Base-by-base conservation (phyloP, 129 eudicot genomes). In the Lactuca saligna region DNA sequence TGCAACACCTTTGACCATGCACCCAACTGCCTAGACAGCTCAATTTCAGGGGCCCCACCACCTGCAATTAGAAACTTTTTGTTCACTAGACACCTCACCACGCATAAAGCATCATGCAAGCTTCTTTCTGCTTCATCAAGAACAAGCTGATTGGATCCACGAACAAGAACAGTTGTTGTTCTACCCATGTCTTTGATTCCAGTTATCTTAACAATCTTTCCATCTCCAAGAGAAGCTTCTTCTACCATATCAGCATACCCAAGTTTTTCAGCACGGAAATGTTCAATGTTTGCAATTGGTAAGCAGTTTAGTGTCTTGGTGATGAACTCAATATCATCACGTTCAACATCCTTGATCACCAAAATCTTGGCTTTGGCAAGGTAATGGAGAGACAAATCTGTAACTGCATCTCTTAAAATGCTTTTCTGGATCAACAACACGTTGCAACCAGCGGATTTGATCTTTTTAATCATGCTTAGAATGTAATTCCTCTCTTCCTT, bases 41-140 rank as follows among this genome's bases (percentile, higher is more conserved):
- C 97, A 48, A 91, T 91, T 79, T 91, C 97, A 2, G 97, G 97
- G 0, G 97, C 97, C 17, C 97, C 97, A 83, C 97, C 97, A 54
- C 97, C 97, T 4, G 97, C 97, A 85, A 91, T 91, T 75, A 91
- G 59, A 64, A 91, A 91, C 88, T 70, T 91, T 70, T 91, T 91
- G 81, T 77, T 87, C 70, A 91, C 97, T 77, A 91, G 59, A 66
- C 97, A 91, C 82, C 97, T 82, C 20, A 91, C 96, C 62, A 91
- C 97, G 73, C 97, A 91, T 79, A 91, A 75, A 8, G 97, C 97
- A 82, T 91, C 97, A n/a, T 91, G 97, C 85, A 91, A 81, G 64
- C 97, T 91, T 82, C 97, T 82, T 64, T 91, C 97, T 4, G 97
- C 97, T 79, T 91, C 97, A 68, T 88, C 97, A 61, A 91, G 75